Conservation (phyloP, 257 asterid genomes). For the Oldenlandia corymbosa region DNA sequence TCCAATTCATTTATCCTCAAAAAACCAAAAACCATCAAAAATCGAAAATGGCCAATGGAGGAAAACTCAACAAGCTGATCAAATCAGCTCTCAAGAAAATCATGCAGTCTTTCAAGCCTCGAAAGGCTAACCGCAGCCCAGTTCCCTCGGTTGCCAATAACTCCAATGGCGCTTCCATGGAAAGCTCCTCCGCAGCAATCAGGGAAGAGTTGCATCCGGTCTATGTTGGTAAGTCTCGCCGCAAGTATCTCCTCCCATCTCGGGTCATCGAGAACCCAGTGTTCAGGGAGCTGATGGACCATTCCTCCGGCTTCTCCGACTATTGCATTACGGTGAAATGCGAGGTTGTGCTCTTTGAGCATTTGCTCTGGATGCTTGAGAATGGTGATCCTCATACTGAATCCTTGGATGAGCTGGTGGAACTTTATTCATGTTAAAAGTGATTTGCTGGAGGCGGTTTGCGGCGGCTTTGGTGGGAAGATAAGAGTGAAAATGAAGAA, state of each 20-base stretch:
- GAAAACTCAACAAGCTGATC: conserved; percentile 77
- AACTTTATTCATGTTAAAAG: conserved; percentile 55
- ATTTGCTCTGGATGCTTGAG: conserved; percentile 81
- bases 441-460: too few relatives aligned
- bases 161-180: conserved; percentile 20
- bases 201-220: conserved; percentile 52
- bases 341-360: conserved; percentile 90
- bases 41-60: conserved; percentile 62
- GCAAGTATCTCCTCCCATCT: conserved; percentile 69
- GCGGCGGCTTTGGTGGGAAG: too few relatives aligned
- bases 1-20: too few relatives aligned
- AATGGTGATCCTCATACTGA: conserved; percentile 89
- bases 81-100: conserved; percentile 79
- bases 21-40: too few relatives aligned
- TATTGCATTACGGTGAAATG: conserved; percentile 55
- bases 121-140: conserved; percentile 40
- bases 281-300: conserved; percentile 71
- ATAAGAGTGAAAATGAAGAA: too few relatives aligned
- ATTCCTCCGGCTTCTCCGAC: conserved; percentile 28
- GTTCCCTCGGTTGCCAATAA: conserved; percentile 19
- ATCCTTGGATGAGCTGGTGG: conserved; percentile 67
- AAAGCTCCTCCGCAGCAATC: not conserved
- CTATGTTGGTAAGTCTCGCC: conserved; percentile 84
- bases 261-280: conserved; percentile 76
- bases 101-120: conserved; percentile 92